Evolutionary conservation across 306 rosid genomes (phyloP), one percentile per base, ranked within the genome.

Genomic region (Quercus variabilis): DNA sequence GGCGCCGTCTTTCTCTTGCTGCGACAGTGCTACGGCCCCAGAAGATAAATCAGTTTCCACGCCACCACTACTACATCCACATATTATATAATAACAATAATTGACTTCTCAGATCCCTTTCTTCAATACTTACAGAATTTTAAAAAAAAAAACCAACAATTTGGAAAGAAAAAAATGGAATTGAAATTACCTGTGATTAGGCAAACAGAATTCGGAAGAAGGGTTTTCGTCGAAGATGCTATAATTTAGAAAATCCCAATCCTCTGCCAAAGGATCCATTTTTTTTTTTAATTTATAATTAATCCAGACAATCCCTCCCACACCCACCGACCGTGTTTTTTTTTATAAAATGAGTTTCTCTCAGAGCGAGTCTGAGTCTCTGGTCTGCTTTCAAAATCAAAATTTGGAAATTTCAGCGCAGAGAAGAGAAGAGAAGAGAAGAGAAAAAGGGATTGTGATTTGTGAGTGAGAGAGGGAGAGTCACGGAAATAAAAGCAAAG

Each of bases 181-280:
- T 43, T 43, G 35, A 54, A 41, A 73, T 8, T 18, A 89, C 85
- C 83, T 84, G 13, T 46, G 76, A 75, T 85, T 85, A 76, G 91
- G 71, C 92, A 91, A 90, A 3, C 86, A 87, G 68, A 90, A 91
- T 84, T 82, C 80, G 70, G 87, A 63, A 83, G 94, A 78, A 35
- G 79, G 88, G 59, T 79, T 60, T 55, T 79, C 89, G 21, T 76
- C 86, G 83, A 87, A 89, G 82, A 89, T 82, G 28, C 83, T 49
- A 83, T 76, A 86, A 82, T 92, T 92, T 17, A 90, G 85, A 62
- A 87, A 85, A 85, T 92, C 95, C 91, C 88, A 92, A 76, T 76
- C 87, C 52, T 82, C 90, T 18, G 87, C 43, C 11, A 86, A 43
- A 3, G 91, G 83, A 86, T 91, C 92, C 97, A 93, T 91, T 76